Evolutionary conservation across 495 filamentous ascomycete species (phyloP), one percentile per base, ranked within the genome.

Genomic region (Xylaria venustula): DNA sequence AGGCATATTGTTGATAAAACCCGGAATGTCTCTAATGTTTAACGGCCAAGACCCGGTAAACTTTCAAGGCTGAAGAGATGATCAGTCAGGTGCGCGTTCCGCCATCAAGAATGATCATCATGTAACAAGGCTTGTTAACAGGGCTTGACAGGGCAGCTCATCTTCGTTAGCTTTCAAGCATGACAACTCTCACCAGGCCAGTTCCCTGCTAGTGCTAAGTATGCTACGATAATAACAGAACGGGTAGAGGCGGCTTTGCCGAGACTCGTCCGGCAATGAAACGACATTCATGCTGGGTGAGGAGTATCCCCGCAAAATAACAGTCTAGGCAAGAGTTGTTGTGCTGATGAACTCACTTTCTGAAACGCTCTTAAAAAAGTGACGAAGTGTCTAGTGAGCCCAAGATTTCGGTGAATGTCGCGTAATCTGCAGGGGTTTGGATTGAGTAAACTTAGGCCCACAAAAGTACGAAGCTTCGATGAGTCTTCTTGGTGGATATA

Each of bases 61-160:
- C 19, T 15, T 26, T 53, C 7, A 20, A 23, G 23, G 51, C 36
- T 42, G 51, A 42, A 42, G 34, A 32, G 23, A 17, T 14, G 51
- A 70, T 67, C 67, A 65, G n/a, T n/a, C n/a, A 65, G 62, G 58
- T 26, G 60, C 65, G 60, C 60, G 62, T 67, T 62, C 62, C 60
- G 37, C 37, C 65, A 67, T 54, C 37, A 46, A 46, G 45, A 46
- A 67, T 60, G 67, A n/a, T 67, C 60, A 56, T 30, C 52, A 57
- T 64, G 63, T 34, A 49, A 65, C 65, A 40, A 70, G 67, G 67
- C 67, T 70, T n/a, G n/a, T n/a, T n/a, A n/a, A n/a, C n/a, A n/a
- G n/a, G n/a, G n/a, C n/a, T n/a, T n/a, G n/a, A n/a, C n/a, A 12
- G 37, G 40, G 37, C 40, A 40, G 14, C 37, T 3, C 12, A 4